Base-by-base conservation (phyloP, 2,329 filamentous ascomycete genomes). In the Arachnopeziza araneosa region DNA sequence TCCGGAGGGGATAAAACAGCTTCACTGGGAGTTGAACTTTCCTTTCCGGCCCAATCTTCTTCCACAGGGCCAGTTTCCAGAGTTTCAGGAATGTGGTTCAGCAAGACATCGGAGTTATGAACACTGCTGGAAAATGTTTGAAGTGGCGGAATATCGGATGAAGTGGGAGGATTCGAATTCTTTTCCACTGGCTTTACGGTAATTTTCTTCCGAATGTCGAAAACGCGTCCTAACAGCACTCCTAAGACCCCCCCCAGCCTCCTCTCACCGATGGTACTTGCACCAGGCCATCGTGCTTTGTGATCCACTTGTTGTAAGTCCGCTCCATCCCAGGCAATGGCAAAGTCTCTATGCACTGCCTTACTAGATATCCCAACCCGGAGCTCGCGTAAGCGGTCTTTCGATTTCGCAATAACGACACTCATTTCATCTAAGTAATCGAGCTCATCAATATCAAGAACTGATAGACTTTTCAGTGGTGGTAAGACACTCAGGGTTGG, bases 361-460 rank as follows among this genome's bases (percentile, higher is more conserved):
- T 76, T 78, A 36, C 76, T 70, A 5, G 89, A 84, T 58, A 95
- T 84, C 6, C 91, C 89, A 5, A 95, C 81, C 51, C 89, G 81
- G 36, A 96, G 78, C 72, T 93, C 90, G 30, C 83, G 81, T 19
- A 95, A 76, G 50, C 80, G 80, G 63, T 81, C 78, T 60, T 84
- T 79, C 14, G 90, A 93, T 24, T 86, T 83, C 62, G 88, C 87
- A 62, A 95, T 85, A 14, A 95, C 79, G 50, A 90, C 79, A 57
- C 88, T 87, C 83, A 95, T 88, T 74, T 95, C 91, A 69, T 93
- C 90, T 48, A 93, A 75, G 71, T 95, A 95, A 26, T 87, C 82
- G n/a, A 91, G 75, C 70, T 93, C 89, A 68, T 95, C 91, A 61
- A 95, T 89, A 67, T 95, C 88, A 50, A 95, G 78, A 1, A 93